Base-by-base conservation (phyloP, 768 basidiomycete species). In the Heimioporus sp. region DNA sequence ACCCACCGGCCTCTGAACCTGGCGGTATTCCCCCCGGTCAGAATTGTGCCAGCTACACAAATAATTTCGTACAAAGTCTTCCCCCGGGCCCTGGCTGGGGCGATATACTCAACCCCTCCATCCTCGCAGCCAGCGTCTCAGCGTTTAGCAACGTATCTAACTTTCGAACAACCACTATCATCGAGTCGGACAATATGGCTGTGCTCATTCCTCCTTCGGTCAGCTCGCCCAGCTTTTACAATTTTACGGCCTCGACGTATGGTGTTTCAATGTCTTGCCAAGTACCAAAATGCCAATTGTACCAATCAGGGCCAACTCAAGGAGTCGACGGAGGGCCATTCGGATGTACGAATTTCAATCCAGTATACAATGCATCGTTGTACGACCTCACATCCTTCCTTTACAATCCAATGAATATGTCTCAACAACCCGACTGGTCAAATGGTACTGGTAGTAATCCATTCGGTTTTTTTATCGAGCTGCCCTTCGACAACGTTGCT, bases 341-440 rank as follows among this genome's bases (percentile, higher is more conserved):
- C 10, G 47, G 47, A 40, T 41, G 39, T 16, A 48, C 47, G 10
- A 24, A 41, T 17, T 48, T 48, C 47, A 20, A 32, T 9, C 47
- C 47, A n/a, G 47, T 10, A 19, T 48, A 48, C 47, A 48, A 48
- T 5, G 40, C 48, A 16, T 42, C 48, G 21, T 36, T 49, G 40
- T 49, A 43, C 34, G 35, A 49, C 20, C 40, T 49, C 10, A 36
- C 40, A 10, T 49, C 48, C 40, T 49, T 49, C 40, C 41, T 49
- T 11, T 49, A 49, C 40, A 41, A 49, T 40, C 48, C 48, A 20
- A 24, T 32, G 15, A 49, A 19, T 17, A 43, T 49, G 48, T 20
- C n/a, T 2, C 48, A 49, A 16, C 20, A 49, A 5, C 12, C 48
- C 40, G 21, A 42, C 48, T 35, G 48, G 41, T 49, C 40, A 24